phyloP scores from a whole-genome alignment of 2,329 filamentous ascomycete species.

The Tolypocladium pustulatum region DNA sequence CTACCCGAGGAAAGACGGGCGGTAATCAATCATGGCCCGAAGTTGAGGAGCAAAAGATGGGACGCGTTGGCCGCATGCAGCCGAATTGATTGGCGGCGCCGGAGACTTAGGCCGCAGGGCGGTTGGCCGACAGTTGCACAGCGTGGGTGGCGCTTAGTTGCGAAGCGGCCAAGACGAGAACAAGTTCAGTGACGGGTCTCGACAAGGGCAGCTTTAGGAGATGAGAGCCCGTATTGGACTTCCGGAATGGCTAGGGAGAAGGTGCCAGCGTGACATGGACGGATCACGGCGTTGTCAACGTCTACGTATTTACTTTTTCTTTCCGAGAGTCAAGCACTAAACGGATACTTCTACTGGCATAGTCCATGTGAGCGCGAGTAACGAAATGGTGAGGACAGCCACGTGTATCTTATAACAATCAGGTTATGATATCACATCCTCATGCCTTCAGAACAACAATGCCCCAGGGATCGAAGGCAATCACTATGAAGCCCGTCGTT shows the following conservation, averaged over 20 bases:
- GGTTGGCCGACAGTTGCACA: not conserved
- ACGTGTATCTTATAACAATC: too few relatives aligned
- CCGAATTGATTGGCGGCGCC: not conserved
- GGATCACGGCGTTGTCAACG: not conserved
- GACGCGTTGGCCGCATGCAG: not conserved
- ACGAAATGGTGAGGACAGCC: too few relatives aligned
- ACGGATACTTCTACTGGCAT: too few relatives aligned
- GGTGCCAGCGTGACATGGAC: not conserved
- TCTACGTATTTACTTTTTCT: too few relatives aligned
- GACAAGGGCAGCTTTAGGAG: not conserved
- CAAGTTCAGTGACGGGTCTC: not conserved
- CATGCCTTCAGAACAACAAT: too few relatives aligned
- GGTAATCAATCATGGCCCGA: not conserved
- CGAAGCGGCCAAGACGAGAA: not conserved
- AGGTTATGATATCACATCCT: too few relatives aligned
- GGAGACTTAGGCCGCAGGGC: not conserved
- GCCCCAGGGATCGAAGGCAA: too few relatives aligned
- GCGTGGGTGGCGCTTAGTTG: not conserved
- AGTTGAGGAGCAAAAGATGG: not conserved
- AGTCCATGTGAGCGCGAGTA: too few relatives aligned
- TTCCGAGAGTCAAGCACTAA: too few relatives aligned
- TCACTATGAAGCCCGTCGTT: too few relatives aligned
- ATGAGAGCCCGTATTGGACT: not conserved
- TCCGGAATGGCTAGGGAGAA: not conserved
- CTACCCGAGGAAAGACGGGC: not conserved